A percentile compares a stretch with the other conserved stretches of the same genome.
These are phyloP conservation scores for Phytophthora hibernalis DNA, from an alignment of 352 stramenopile genomes.

Conservation along the genomic window DNA sequence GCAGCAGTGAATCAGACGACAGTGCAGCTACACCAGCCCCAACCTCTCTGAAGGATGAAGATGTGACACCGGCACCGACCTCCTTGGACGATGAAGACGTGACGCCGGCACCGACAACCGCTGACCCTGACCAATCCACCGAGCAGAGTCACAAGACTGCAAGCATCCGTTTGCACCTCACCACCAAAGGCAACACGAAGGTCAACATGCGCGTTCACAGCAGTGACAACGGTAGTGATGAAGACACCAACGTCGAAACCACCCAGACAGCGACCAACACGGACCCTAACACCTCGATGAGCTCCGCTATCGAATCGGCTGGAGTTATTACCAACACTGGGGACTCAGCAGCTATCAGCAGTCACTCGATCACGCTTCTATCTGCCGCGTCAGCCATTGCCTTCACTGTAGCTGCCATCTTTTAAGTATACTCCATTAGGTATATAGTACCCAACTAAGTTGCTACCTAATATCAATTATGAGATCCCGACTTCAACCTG, in stretches of 20 bases:
- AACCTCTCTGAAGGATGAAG: conserved; percentile 2
- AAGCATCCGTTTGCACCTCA: not conserved
- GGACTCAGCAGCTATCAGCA: conserved; percentile 9
- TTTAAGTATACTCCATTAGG: conserved; percentile 12
- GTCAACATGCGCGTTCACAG: not conserved
- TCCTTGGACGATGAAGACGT: not conserved
- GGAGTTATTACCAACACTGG: not conserved
- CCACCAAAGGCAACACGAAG: not conserved
- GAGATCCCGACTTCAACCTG: conserved; percentile 13
- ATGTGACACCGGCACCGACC: conserved; percentile 10
- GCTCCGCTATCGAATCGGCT: conserved; percentile 1
- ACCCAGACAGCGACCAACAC: not conserved
- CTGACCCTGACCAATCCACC: not conserved
- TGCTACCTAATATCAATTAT: not conserved
- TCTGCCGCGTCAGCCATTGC: conserved; percentile 14
- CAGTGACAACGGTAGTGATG: not conserved
- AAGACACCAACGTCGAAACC: conserved; percentile 1
- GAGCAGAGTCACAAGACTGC: conserved; percentile 3
- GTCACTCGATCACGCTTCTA: conserved; percentile 14
- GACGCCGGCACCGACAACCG: conserved; percentile 8
- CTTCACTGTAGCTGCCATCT: conserved; percentile 10
- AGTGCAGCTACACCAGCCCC: conserved; percentile 17
- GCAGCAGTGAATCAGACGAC: not conserved
- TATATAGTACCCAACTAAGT: too few species aligned
- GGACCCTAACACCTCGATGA: not conserved